Conservation (phyloP, 768 basidiomycete genomes). For the Asterophora lycoperdoides region DNA sequence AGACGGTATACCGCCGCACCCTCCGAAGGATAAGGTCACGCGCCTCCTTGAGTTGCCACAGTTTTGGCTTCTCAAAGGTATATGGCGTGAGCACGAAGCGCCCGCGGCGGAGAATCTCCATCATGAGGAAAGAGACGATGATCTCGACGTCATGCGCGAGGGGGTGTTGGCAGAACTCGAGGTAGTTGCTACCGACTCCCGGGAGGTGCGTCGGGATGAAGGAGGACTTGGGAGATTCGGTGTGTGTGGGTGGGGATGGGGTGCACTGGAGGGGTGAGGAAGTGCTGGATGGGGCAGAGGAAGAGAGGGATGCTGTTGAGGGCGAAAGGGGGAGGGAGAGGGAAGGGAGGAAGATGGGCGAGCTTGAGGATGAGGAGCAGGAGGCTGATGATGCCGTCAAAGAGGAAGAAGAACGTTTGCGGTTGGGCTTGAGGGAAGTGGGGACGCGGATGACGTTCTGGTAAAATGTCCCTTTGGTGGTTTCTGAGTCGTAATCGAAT, state of each 20-base stretch:
- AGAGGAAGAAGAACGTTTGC: conserved; percentile 3
- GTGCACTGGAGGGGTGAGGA: not conserved
- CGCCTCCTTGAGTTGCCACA: conserved; percentile 44
- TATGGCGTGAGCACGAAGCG: conserved; percentile 50
- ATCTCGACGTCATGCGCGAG: conserved; percentile 48
- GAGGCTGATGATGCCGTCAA: conserved; percentile 14
- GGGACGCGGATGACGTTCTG: conserved; percentile 45
- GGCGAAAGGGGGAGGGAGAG: conserved; percentile 16
- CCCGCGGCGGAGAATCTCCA: conserved; percentile 60
- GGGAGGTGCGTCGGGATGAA: conserved; percentile 50
- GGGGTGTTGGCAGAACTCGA: conserved; percentile 51
- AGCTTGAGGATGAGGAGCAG: conserved; percentile 15
- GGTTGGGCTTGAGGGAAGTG: conserved; percentile 21
- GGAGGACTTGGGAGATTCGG: conserved; percentile 28
- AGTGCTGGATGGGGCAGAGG: conserved; percentile 5
- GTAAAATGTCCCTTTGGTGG: conserved; percentile 47
- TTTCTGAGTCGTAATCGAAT: conserved; percentile 48
- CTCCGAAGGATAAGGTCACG: conserved; percentile 33
- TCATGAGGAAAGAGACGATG: conserved; percentile 60
- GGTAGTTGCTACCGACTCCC: conserved; percentile 51
- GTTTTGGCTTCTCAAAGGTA: conserved; percentile 42
- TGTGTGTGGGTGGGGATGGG: not conserved
- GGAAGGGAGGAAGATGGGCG: not conserved
- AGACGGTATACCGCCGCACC: conserved; percentile 36
- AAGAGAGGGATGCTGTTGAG: conserved; percentile 16